Conservation (phyloP, 169 alveolate genomes). For the Ichthyophthirius multifiliis region DNA sequence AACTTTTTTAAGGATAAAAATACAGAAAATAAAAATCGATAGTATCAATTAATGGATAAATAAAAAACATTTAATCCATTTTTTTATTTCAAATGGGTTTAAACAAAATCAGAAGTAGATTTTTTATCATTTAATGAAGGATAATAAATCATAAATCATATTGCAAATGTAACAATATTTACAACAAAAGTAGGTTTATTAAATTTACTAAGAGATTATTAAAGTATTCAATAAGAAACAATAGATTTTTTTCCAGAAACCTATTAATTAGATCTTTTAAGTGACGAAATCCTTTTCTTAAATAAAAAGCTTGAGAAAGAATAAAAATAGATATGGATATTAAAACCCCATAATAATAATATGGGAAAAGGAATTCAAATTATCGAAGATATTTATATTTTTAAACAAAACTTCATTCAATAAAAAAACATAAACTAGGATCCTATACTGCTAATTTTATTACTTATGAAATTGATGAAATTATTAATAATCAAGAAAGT, state of each 20-base stretch:
- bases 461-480: neutral
- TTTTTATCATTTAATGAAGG: conserved; percentile 49
- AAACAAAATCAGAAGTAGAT: conserved; percentile 53
- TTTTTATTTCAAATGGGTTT: conserved; percentile 59
- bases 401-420: conserved; percentile 19
- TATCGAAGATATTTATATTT: conserved; percentile 1
- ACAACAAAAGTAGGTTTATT: conserved; percentile 52
- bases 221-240: conserved; percentile 12
- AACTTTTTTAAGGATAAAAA: conserved; percentile 17
- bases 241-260: conserved; percentile 58
- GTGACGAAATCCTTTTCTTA: conserved; percentile 49
- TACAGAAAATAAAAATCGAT: conserved; percentile 14
- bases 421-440: conserved; percentile 16
- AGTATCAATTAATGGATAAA: conserved; percentile 18
- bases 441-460: neutral
- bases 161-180: conserved; percentile 51
- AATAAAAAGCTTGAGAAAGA: conserved; percentile 19
- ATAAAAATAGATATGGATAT: conserved; percentile 34
- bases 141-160: conserved; percentile 58
- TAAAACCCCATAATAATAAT: conserved; percentile 41
- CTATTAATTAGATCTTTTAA: conserved; percentile 45
- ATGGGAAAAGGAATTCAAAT: conserved; percentile 42
- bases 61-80: conserved; percentile 38
- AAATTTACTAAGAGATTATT: conserved; percentile 39
- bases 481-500: neutral